Percentiles rank a stretch among this genome's conserved stretches.
These are phyloP conservation scores for Phaeosphaeriaceae sp. DNA, from an alignment of 2,329 filamentous ascomycete species.

Conservation along the genomic window DNA sequence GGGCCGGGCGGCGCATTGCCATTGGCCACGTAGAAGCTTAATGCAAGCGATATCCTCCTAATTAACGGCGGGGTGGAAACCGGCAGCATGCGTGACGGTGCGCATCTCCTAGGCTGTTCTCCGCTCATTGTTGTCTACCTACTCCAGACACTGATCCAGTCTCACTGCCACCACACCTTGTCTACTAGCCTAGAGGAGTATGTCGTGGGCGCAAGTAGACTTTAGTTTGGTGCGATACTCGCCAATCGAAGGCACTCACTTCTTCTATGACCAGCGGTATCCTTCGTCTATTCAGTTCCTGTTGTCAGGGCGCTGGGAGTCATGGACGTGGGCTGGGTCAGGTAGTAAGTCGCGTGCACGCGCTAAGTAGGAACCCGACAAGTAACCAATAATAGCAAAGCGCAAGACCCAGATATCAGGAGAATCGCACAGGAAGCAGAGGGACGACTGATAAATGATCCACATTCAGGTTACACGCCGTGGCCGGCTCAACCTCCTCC, in stretches of 20 bases:
- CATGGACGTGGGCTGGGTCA: constrained; percentile 41
- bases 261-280: constrained; percentile 36
- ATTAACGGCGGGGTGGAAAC: constrained; percentile 19
- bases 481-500: constrained; percentile 29
- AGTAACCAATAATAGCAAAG: constrained; percentile 26
- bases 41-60: constrained; percentile 11
- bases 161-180: constrained; percentile 1
- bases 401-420: constrained; percentile 37
- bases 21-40: constrained; percentile 16
- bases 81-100: constrained; percentile 18
- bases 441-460: constrained; percentile 22
- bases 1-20: constrained; percentile 12
- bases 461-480: constrained; percentile 24
- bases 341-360: constrained; percentile 24
- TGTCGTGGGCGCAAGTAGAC: constrained; percentile 38
- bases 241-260: constrained; percentile 37
- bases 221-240: constrained; percentile 39
- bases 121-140: constrained; percentile 14
- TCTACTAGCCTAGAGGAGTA: constrained; percentile 19
- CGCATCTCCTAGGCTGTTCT: constrained; percentile 17
- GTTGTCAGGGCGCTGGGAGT: constrained; percentile 37
- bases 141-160: constrained; percentile 8
- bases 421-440: constrained; percentile 39
- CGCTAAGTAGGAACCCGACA: neutral
- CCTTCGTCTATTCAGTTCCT: constrained; percentile 41